Evolutionary conservation across 495 filamentous ascomycete species (phyloP), one percentile per base, ranked within the genome.

Genomic region (Gamarada debralockiae): DNA sequence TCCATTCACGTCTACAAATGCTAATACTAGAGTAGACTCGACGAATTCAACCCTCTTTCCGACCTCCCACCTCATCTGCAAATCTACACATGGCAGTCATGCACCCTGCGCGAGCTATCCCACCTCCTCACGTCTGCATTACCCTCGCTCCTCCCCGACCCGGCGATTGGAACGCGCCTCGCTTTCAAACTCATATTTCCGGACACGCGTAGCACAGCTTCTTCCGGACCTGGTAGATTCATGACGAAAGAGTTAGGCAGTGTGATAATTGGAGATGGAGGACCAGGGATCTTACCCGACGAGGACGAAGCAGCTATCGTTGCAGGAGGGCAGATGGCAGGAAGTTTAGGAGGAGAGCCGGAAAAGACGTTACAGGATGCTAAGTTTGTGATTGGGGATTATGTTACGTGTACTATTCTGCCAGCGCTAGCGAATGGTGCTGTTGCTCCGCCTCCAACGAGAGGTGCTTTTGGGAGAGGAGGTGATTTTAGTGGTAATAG

Each of bases 11-110:
- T 38, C 41, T 36, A 37, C 1, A 5, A 9, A 49, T 24, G 36
- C 39, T 62, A 39, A 52, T 29, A 50, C 24, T 17, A 27, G n/a
- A 33, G 15, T 63, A 86, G 84, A 57, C 78, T 81, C 31, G 78
- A 87, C 24, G 87, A 92, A 57, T 88, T 90, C 70, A 56, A 76
- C 38, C 50, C 72, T 1, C 55, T 75, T 27, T 56, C 64, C 43
- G 67, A 74, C 21, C 80, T 87, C 20, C 85, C 87, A 22, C 72
- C 81, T 4, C 81, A 87, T 67, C 76, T 93, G 27, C 75, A 89
- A 53, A 86, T 97, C 64, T 92, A 96, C 78, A 92, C 91, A 60
- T 96, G 90, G 89, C 79, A 78, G 50, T 81, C 80, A 63, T 92
- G 87, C 74, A 89, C 89, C 10, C 80, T 98, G 14, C 74, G 76